A percentile compares a stretch with the other conserved stretches of the same genome.
These are phyloP conservation scores for Erysimum pusillum DNA, from an alignment of 441 rosid genomes.

Conservation along the genomic window DNA sequence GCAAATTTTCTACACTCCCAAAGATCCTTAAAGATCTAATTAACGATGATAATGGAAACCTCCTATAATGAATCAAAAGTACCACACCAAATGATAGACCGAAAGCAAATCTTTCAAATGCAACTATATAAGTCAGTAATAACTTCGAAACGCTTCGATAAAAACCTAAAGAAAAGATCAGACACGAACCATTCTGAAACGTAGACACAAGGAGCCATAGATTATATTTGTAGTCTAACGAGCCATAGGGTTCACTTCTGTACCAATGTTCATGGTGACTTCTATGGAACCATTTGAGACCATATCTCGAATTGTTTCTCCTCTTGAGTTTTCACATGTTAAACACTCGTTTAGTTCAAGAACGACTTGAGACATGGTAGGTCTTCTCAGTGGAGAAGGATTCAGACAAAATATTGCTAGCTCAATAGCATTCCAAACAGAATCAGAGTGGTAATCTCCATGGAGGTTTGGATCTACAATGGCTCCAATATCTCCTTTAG, in stretches of 20 bases:
- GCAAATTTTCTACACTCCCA: too few species aligned
- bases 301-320: constrained; percentile 13
- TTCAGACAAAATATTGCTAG: constrained; percentile 61
- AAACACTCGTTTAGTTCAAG: constrained; percentile 57
- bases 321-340: constrained; percentile 39
- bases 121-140: too few species aligned
- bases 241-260: constrained; percentile 44
- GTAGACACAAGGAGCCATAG: too few species aligned
- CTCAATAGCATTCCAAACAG: constrained; percentile 64
- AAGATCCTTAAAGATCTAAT: too few species aligned
- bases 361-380: constrained; percentile 61
- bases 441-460: constrained; percentile 54
- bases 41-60: too few species aligned
- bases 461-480: constrained; percentile 58
- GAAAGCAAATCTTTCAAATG: too few species aligned
- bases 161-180: too few species aligned
- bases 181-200: too few species aligned
- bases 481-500: constrained; percentile 56
- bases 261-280: constrained; percentile 39
- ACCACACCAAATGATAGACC: too few species aligned
- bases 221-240: constrained; percentile 28
- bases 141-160: too few species aligned
- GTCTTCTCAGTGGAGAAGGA: constrained; percentile 47
- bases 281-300: constrained; percentile 33
- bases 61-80: too few species aligned